Conservation (phyloP, 179 eudicot species). For the Heliamphora pulchella region DNA sequence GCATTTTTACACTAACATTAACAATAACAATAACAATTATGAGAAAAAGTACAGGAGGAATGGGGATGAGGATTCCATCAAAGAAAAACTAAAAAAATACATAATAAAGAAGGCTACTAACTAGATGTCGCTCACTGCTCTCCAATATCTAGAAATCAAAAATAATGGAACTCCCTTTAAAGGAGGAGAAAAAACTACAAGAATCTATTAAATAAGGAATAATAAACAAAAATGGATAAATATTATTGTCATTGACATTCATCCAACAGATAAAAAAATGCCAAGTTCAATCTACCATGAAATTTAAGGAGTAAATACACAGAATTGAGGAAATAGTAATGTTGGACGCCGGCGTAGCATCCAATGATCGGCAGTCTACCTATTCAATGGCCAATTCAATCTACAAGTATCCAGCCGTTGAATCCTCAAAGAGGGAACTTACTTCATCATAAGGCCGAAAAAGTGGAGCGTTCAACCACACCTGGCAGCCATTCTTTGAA, state of each 20-base stretch:
- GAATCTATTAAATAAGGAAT: no score
- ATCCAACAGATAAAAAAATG: neutral
- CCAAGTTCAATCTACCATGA: neutral
- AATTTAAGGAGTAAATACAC: neutral
- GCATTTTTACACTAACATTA: no score
- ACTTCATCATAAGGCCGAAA: conserved; percentile 46
- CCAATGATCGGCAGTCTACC: no score
- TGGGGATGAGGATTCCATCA: no score
- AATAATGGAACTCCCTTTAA: neutral
- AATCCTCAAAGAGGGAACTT: conserved; percentile 12
- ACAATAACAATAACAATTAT: no score
- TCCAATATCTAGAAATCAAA: neutral
- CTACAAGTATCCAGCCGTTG: neutral
- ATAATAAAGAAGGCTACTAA: no score
- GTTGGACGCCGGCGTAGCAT: neutral
- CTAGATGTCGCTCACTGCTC: no score
- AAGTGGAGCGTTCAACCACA: conserved; percentile 33
- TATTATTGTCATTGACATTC: neutral
- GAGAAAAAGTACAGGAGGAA: no score
- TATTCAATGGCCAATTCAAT: no score
- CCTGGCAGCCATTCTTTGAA: conserved; percentile 54
- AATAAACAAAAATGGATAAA: neutral
- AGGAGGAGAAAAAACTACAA: neutral
- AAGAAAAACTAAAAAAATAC: no score
- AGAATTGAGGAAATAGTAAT: neutral